Conservation (phyloP, 805 yeast species). For the Yamadazyma takamatsuzukensis region DNA sequence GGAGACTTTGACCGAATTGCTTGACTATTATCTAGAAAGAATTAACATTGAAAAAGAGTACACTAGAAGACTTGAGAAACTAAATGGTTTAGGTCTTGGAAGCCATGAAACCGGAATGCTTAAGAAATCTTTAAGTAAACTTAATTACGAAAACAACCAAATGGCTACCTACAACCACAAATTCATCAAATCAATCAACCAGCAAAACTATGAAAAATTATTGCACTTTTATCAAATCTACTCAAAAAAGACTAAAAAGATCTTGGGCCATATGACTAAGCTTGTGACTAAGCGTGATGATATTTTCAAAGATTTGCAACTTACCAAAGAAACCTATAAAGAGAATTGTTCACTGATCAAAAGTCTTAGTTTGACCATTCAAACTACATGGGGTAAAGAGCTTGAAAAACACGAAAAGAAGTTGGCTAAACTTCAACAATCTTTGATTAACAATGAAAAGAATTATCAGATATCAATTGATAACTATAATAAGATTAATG, state of each 20-base stretch:
- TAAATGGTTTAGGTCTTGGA: slow-evolving; percentile 50
- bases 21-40: slow-evolving; percentile 37
- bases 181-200: slow-evolving; percentile 49
- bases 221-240: slow-evolving; percentile 48
- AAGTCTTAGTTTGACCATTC: slow-evolving; percentile 56
- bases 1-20: slow-evolving; percentile 43
- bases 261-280: slow-evolving; percentile 55
- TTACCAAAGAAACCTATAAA: slow-evolving; percentile 48
- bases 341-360: slow-evolving; percentile 56
- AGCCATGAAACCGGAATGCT: slow-evolving; percentile 57
- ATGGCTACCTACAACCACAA: slow-evolving; percentile 56
- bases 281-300: slow-evolving; percentile 46
- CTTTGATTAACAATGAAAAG: slow-evolving; percentile 40
- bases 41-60: slow-evolving; percentile 72
- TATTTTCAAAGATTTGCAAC: slow-evolving; percentile 32
- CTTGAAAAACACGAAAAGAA: slow-evolving; percentile 57
- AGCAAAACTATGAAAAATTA: slow-evolving; percentile 46
- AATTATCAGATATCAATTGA: slow-evolving; percentile 57
- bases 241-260: slow-evolving; percentile 50
- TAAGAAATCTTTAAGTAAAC: slow-evolving; percentile 54
- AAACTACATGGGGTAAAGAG: slow-evolving; percentile 71
- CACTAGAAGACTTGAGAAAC: slow-evolving; percentile 47
- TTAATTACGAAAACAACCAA: slow-evolving; percentile 56
- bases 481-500: slow-evolving; percentile 52
- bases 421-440: slow-evolving; percentile 45